Conservation (phyloP, 148 eudicot genomes). For the Vaccinium darrowii region DNA sequence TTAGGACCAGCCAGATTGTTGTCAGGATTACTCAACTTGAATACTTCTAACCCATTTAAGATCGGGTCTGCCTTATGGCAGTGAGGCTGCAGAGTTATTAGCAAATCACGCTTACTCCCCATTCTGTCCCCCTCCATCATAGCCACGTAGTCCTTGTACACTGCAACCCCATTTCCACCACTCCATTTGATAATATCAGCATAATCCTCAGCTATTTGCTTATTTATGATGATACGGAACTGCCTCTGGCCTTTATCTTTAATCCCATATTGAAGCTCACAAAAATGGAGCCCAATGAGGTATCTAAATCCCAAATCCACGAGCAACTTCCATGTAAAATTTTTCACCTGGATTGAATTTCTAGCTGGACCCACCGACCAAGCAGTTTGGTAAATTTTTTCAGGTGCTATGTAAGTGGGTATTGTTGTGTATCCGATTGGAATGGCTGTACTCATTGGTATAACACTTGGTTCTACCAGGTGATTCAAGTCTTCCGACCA, state of each 20-base stretch:
- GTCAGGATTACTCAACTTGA: neutral
- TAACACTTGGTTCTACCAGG: neutral
- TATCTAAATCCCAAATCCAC: neutral
- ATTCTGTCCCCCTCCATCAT: neutral
- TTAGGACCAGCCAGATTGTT: neutral
- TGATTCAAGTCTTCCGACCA: conserved; percentile 24
- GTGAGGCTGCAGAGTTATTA: neutral
- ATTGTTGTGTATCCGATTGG: conserved; percentile 13
- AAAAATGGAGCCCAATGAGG: neutral
- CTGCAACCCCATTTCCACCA: neutral
- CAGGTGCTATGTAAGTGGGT: conserved; percentile 32
- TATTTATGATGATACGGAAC: neutral
- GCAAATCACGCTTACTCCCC: neutral
- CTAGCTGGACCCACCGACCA: neutral
- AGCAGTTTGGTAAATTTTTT: conserved; percentile 23
- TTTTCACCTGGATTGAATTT: neutral
- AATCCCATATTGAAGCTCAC: neutral
- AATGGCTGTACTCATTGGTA: conserved; percentile 2
- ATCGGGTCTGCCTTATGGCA: neutral
- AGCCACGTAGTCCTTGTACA: neutral
- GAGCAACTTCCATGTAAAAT: neutral
- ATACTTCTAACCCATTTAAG: neutral
- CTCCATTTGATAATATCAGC: neutral
- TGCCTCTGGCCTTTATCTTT: neutral
- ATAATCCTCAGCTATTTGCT: neutral